These are phyloP conservation scores for Penicillium sp. DNA, from an alignment of 2,329 filamentous ascomycete genomes.

Conservation along the genomic window DNA sequence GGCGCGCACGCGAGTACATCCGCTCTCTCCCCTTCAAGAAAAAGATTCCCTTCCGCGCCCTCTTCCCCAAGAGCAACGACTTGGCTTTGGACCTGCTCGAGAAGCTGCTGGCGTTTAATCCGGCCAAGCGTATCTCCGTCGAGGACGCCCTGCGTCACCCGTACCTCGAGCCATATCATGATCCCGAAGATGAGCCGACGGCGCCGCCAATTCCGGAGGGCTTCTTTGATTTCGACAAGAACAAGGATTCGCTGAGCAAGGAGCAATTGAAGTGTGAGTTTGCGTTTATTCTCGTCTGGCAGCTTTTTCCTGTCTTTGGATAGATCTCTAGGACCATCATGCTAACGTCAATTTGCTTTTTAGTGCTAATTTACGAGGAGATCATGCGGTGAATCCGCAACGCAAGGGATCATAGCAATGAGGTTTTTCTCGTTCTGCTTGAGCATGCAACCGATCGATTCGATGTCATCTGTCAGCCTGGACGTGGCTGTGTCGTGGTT, in stretches of 20 bases:
- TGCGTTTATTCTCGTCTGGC: not conserved
- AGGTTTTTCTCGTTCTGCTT: not conserved
- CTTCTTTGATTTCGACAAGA: conserved; percentile 99
- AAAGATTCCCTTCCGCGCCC: conserved; percentile 95
- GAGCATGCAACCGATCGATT: conserved; percentile 4
- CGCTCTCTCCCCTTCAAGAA: conserved; percentile 98
- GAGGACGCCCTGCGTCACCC: conserved; percentile 97
- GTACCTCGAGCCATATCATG: conserved; percentile 97
- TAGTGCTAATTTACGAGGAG: conserved; percentile 90
- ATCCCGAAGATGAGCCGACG: conserved; percentile 96
- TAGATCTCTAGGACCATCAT: not conserved
- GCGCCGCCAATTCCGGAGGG: conserved; percentile 96
- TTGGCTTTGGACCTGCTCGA: conserved; percentile 90
- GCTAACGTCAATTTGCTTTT: conserved; percentile 10
- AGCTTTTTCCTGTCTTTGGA: not conserved
- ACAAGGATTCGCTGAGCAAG: conserved; percentile 98
- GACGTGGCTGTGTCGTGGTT: not conserved
- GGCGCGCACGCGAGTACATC: conserved; percentile 96
- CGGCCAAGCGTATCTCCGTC: conserved; percentile 96
- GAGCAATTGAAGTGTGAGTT: conserved; percentile 85
- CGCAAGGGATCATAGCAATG: not conserved
- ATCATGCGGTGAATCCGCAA: conserved; percentile 68
- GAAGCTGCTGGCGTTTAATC: conserved; percentile 96
- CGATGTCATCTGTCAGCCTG: not conserved
- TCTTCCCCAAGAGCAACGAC: conserved; percentile 99